Evolutionary conservation across 768 basidiomycete genomes (phyloP), one percentile per base, ranked within the genome.

Genomic region (Clavaria fumosa): DNA sequence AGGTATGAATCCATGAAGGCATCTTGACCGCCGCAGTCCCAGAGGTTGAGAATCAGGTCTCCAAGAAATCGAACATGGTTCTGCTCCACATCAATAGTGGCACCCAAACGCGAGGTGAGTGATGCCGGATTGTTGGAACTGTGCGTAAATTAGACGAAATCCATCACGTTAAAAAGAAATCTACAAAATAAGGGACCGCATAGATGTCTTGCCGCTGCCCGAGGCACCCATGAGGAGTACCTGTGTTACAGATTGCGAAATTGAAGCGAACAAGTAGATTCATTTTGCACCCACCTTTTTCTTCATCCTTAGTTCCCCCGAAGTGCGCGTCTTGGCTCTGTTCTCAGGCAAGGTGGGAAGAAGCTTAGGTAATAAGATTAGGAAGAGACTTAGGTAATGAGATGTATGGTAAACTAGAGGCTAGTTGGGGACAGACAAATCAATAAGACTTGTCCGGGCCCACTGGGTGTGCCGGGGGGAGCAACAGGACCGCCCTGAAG

Each of bases 1-100:
- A 99, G 79, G 59, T 96, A 97, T 20, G 83, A 82, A 57, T 96
- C 91, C 78, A 97, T 90, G 66, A 95, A 97, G 10, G 89, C 75
- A 54, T 95, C 89, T 58, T 99, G 95, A 5, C 95, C 95, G 30
- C 93, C 95, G 48, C 95, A 96, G 59, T 99, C 95, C 93, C 93
- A 96, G 4, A 96, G 68, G 53, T 93, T 93, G 56, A 99, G 75
- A 44, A 89, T 82, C 49, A 97, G 77, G 52, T 93, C 88, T 10
- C 90, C 91, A 10, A 99, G 75, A 57, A 99, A 97, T 30, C 90
- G 81, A 45, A 97, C 89, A 53, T 95, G 88, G 48, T 91, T 93
- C 55, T 91, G 86, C 55, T 96, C 93, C 43, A 97, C 90, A 54
- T 97, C 93, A 46, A 96, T 93, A 6, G 95, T 99, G 12, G 93